Conservation (phyloP, 2,329 filamentous ascomycete species). For the Ophiocordyceps camponoti-saundersi region DNA sequence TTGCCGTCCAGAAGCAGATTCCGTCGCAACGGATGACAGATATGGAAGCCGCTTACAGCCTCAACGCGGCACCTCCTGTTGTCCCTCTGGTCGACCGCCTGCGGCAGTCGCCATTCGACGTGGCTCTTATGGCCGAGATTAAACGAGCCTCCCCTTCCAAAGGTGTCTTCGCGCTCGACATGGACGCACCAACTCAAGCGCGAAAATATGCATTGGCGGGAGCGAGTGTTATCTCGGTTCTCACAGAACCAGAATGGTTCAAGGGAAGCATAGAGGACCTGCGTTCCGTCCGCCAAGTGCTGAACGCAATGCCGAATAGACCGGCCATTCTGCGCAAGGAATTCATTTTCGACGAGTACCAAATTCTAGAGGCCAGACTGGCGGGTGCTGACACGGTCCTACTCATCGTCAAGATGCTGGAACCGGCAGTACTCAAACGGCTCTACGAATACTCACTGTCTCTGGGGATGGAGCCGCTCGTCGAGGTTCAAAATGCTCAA, state of each 20-base stretch:
- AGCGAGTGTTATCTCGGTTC: slow-evolving; percentile 93
- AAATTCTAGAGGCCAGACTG: slow-evolving; percentile 85
- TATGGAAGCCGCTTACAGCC: slow-evolving; percentile 70
- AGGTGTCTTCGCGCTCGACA: slow-evolving; percentile 75
- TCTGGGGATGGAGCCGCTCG: slow-evolving; percentile 91
- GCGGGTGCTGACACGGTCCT: slow-evolving; percentile 90
- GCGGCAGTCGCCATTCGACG: slow-evolving; percentile 64
- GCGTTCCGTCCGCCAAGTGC: slow-evolving; percentile 66
- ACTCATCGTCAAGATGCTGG: slow-evolving; percentile 96
- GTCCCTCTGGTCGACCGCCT: slow-evolving; percentile 67
- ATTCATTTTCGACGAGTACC: slow-evolving; percentile 96
- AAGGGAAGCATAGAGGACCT: slow-evolving; percentile 95
- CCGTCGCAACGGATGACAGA: slow-evolving; percentile 73
- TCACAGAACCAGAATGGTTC: slow-evolving; percentile 98
- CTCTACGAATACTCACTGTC: slow-evolving; percentile 81
- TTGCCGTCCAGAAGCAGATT: slow-evolving; percentile 66
- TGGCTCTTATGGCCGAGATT: slow-evolving; percentile 94
- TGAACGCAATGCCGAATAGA: slow-evolving; percentile 83
- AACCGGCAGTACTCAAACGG: slow-evolving; percentile 51
- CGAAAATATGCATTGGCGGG: slow-evolving; percentile 83
- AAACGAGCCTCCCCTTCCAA: slow-evolving; percentile 95
- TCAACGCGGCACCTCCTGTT: slow-evolving; percentile 70
- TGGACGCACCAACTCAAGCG: slow-evolving; percentile 79
- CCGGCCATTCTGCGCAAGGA: slow-evolving; percentile 90
- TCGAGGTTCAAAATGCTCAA: slow-evolving; percentile 87